Evolutionary conservation across 2,329 filamentous ascomycete genomes (phyloP).

Genomic region (Ceratocystis lukuohia): DNA sequence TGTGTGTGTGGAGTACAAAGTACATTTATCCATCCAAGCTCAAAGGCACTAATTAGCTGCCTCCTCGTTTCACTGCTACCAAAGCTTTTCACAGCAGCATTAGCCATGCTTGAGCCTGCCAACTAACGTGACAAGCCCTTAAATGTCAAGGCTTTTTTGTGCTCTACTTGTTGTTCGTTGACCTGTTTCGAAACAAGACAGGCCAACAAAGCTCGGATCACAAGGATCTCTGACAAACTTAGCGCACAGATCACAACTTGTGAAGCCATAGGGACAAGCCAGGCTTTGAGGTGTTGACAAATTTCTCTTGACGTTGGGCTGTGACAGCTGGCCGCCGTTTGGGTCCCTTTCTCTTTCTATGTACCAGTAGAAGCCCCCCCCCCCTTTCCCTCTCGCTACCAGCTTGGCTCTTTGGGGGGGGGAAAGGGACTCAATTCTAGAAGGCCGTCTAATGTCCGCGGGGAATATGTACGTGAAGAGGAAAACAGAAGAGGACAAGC

Average conservation of each 20-base stretch:
- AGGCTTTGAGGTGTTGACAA: not conserved
- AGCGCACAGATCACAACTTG: not conserved
- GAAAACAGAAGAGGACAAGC: not conserved
- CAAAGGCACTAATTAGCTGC: no score
- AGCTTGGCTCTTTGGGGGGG: not conserved
- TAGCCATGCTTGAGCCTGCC: not conserved
- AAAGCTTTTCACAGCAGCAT: not conserved
- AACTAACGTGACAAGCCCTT: not conserved
- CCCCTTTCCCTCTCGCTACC: not conserved
- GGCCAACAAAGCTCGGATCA: not conserved
- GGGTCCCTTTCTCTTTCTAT: not conserved
- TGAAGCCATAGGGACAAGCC: not conserved
- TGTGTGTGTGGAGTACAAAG: no score
- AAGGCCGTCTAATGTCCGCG: not conserved
- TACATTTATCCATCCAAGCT: no score
- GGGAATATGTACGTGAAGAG: not conserved
- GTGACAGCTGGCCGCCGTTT: not conserved
- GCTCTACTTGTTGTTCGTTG: not conserved
- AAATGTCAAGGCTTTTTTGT: not conserved
- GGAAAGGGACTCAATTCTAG: not conserved
- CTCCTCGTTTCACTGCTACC: not conserved
- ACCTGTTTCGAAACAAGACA: constrained; percentile 3
- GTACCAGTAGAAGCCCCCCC: not conserved
- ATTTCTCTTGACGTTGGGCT: no score
- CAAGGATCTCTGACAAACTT: not conserved